Evolutionary conservation across 768 basidiomycete species (phyloP).

Genomic region (Neoboletus brunneissimus): DNA sequence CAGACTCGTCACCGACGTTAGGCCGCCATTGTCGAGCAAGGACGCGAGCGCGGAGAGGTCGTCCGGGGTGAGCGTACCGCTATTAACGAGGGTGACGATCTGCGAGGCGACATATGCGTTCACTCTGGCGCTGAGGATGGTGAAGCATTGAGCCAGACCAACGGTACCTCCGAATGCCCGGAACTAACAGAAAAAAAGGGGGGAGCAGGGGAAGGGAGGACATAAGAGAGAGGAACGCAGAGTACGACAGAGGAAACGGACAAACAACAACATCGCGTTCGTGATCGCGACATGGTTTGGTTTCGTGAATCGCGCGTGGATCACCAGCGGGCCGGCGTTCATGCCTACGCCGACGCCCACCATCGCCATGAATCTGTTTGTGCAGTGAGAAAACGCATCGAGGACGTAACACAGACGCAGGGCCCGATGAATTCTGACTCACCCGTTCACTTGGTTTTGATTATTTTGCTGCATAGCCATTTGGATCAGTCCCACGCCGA

Average conservation of each 20-base stretch:
- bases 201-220: background rate
- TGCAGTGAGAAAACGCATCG: background rate
- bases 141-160: conserved; percentile 52
- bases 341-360: conserved; percentile 45
- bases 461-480: conserved; percentile 39
- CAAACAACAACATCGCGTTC: conserved; percentile 45
- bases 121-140: conserved; percentile 46
- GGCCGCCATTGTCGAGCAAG: conserved; percentile 23
- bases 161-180: conserved; percentile 50
- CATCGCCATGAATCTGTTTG: conserved; percentile 42
- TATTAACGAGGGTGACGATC: conserved; percentile 22
- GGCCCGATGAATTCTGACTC: conserved; percentile 1
- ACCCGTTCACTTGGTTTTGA: conserved; percentile 37
- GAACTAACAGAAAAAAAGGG: conserved; percentile 30
- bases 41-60: conserved; percentile 28
- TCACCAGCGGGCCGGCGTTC: conserved; percentile 35
- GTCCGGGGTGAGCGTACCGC: conserved; percentile 22
- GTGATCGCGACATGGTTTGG: conserved; percentile 42
- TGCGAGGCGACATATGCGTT: conserved; percentile 28
- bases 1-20: conserved; percentile 38
- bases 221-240: background rate
- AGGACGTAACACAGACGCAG: background rate
- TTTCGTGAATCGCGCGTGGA: conserved; percentile 47
- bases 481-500: conserved; percentile 44
- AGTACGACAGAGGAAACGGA: conserved; percentile 25